A percentile compares a stretch with the other conserved stretches of the same genome.
These are phyloP conservation scores for Pseudonitzschia multiseries DNA, from an alignment of 108 stramenopile species.

Conservation along the genomic window DNA sequence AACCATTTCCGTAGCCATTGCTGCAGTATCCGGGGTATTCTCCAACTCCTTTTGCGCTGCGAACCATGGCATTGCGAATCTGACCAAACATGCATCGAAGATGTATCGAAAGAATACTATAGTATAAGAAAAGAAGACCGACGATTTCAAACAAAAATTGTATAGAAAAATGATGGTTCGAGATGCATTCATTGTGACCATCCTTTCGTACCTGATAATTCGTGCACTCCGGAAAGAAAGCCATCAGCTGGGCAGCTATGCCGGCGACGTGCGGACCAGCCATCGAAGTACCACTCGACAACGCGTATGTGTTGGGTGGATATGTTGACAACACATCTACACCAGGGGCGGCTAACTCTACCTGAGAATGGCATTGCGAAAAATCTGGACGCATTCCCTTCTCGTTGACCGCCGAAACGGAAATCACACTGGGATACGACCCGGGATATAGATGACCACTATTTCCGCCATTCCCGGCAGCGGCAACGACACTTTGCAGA, in stretches of 20 bases:
- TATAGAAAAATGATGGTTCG: no score
- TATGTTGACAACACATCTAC: constrained; percentile 30
- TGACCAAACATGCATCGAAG: no score
- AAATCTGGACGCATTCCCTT: constrained; percentile 8
- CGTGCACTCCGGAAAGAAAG: constrained; percentile 46
- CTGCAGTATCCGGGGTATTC: constrained; percentile 2
- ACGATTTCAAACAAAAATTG: no score
- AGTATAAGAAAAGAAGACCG: no score
- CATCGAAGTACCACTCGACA: constrained; percentile 50
- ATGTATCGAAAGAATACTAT: no score
- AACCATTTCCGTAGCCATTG: constrained; percentile 4
- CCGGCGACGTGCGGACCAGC: constrained; percentile 74
- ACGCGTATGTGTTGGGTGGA: constrained; percentile 10
- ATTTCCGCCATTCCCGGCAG: constrained; percentile 59
- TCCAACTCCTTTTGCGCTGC: neutral
- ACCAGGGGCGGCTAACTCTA: constrained; percentile 62
- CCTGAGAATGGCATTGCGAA: constrained; percentile 37
- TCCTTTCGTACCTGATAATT: constrained; percentile 47
- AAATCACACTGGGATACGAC: constrained; percentile 44
- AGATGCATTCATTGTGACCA: constrained; percentile 12
- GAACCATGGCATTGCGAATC: neutral
- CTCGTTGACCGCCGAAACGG: constrained; percentile 36
- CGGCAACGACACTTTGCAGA: constrained; percentile 37
- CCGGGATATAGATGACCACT: constrained; percentile 44
- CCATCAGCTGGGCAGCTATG: constrained; percentile 59